Percentiles rank a stretch among this genome's conserved stretches.
phyloP scores from a whole-genome alignment of 306 rosid species.

The Oxytropis ochrocephala region DNA sequence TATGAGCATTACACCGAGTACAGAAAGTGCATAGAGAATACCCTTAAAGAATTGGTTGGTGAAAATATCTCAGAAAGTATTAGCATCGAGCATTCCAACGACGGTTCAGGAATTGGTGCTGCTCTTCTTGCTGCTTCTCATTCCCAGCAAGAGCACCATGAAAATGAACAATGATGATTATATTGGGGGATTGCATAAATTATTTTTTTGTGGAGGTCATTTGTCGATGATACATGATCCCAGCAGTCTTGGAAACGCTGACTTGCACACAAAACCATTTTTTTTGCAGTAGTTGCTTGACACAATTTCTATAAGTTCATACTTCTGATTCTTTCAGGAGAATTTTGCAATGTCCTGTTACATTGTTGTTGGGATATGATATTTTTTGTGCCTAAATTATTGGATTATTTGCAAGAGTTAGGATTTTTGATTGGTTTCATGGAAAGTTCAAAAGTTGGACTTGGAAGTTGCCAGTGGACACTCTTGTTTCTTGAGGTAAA shows the following conservation, averaged over 20 bases:
- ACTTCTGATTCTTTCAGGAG: neutral
- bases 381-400: neutral
- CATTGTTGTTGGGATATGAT: conserved; percentile 9
- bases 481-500: neutral
- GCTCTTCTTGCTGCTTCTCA: conserved; percentile 85
- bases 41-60: conserved; percentile 63
- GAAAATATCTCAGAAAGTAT: conserved; percentile 40
- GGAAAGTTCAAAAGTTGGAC: conserved; percentile 25
- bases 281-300: conserved; percentile 1
- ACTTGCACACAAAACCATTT: conserved; percentile 2
- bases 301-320: conserved; percentile 10
- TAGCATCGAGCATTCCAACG: conserved; percentile 52
- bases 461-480: conserved; percentile 24
- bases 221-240: conserved; percentile 7
- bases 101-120: conserved; percentile 93
- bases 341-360: neutral
- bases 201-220: conserved; percentile 13
- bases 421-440: neutral
- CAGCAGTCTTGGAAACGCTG: conserved; percentile 1
- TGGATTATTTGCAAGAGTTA: conserved; percentile 8
- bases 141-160: conserved; percentile 53
- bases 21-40: conserved; percentile 63
- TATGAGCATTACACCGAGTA: conserved; percentile 76
- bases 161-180: conserved; percentile 12
- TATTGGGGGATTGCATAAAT: conserved; percentile 12